Evolutionary conservation across 1,284 basidiomycete species (phyloP).

Genomic region (Marasmius tenuissimus): DNA sequence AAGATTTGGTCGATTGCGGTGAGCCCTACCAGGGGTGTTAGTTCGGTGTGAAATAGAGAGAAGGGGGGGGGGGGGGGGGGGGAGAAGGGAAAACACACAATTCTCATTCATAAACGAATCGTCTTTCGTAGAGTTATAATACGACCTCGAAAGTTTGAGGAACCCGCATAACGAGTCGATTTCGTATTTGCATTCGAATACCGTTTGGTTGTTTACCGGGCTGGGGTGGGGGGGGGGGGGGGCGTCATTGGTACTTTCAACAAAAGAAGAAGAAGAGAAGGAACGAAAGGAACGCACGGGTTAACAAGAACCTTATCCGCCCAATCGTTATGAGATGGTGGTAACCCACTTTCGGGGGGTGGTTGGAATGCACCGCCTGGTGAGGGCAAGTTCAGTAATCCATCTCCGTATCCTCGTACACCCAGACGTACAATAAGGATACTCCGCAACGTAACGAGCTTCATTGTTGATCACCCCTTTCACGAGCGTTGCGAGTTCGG

Average conservation of each 20-base stretch:
- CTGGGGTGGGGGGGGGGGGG: too few relatives aligned
- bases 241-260: conserved; percentile 6
- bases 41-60: not conserved
- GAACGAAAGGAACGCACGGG: conserved; percentile 47
- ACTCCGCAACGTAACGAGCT: conserved; percentile 68
- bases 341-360: conserved; percentile 67
- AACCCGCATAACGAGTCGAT: conserved; percentile 76
- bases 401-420: too few relatives aligned
- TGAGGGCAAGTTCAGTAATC: not conserved
- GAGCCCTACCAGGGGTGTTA: conserved; percentile 46
- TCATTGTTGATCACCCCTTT: conserved; percentile 79
- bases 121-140: conserved; percentile 70
- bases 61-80: not conserved
- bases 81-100: conserved; percentile 40
- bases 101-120: conserved; percentile 68
- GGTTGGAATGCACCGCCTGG: conserved; percentile 69
- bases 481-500: conserved; percentile 58
- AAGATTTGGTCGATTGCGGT: conserved; percentile 72
- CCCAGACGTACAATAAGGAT: conserved; percentile 66
- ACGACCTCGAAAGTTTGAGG: conserved; percentile 72
- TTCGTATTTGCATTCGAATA: conserved; percentile 83
- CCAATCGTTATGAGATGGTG: conserved; percentile 62
- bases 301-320: conserved; percentile 68
- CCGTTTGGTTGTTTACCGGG: conserved; percentile 64
- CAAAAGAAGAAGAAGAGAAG: not conserved